Percentiles rank a stretch among this genome's conserved stretches.
Evolutionary conservation across 192 early-diverging fungal genomes (phyloP).

Genomic region (Chytriomyces sp.): DNA sequence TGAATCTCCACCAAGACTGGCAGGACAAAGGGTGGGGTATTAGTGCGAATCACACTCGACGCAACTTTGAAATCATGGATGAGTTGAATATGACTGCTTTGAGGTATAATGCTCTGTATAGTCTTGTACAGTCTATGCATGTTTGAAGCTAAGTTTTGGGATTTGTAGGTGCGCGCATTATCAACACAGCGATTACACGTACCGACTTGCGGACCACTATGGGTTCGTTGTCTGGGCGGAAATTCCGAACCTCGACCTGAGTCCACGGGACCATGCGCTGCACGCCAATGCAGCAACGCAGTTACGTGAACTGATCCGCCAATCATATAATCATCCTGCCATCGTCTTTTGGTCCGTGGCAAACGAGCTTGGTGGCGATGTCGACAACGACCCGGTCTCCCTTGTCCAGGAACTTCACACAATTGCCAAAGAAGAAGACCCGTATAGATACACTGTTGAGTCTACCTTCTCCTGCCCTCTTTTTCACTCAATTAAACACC

Average conservation of each 20-base stretch:
- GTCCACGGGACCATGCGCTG: neutral
- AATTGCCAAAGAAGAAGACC: constrained; percentile 21
- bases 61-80: constrained; percentile 12
- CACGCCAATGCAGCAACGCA: constrained; percentile 10
- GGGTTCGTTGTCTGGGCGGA: constrained; percentile 29
- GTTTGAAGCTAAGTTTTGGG: no score
- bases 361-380: neutral
- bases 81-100: constrained; percentile 22
- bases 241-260: constrained; percentile 20
- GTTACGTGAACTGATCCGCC: constrained; percentile 23
- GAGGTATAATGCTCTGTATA: neutral
- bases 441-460: constrained; percentile 16
- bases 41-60: neutral
- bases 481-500: neutral
- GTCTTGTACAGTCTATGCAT: no score
- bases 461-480: neutral
- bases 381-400: neutral
- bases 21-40: constrained; percentile 15
- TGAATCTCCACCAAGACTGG: constrained; percentile 28
- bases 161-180: constrained; percentile 16
- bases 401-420: constrained; percentile 1
- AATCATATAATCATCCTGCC: constrained; percentile 17
- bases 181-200: constrained; percentile 22
- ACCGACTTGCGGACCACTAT: constrained; percentile 14
- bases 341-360: constrained; percentile 20